A percentile compares a stretch with the other conserved stretches of the same genome.
These are phyloP conservation scores for Hypoxylon subgilvum DNA, from an alignment of 495 filamentous ascomycete genomes.

Conservation along the genomic window DNA sequence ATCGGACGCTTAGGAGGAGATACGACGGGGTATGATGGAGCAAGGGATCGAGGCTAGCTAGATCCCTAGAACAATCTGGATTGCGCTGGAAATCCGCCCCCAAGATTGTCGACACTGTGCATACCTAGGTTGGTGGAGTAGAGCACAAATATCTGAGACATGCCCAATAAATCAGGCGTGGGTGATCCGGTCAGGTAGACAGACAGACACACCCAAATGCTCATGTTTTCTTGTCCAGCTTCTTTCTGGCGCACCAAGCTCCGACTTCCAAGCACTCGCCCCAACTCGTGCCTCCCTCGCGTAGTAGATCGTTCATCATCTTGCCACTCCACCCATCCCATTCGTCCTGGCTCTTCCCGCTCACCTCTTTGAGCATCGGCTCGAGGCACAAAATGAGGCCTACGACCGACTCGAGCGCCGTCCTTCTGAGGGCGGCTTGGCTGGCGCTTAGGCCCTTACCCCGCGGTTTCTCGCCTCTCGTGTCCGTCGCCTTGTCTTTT, in stretches of 20 bases:
- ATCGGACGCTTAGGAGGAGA: slow-evolving; percentile 82
- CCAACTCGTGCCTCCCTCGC: slow-evolving; percentile 75
- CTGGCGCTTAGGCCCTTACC: slow-evolving; percentile 66
- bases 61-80: not conserved
- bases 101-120: slow-evolving; percentile 5
- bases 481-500: slow-evolving; percentile 33
- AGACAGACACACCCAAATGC: not conserved
- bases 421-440: slow-evolving; percentile 76
- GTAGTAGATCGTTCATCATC: slow-evolving; percentile 83
- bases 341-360: slow-evolving; percentile 85
- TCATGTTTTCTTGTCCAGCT: slow-evolving; percentile 37
- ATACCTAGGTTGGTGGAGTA: slow-evolving; percentile 16
- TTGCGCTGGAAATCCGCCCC: slow-evolving; percentile 10
- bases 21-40: slow-evolving; percentile 60
- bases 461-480: slow-evolving; percentile 25
- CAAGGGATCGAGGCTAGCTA: not conserved
- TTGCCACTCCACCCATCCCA: slow-evolving; percentile 90
- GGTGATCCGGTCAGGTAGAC: slow-evolving; percentile 6
- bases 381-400: slow-evolving; percentile 89
- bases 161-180: slow-evolving; percentile 14
- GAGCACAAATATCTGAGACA: slow-evolving; percentile 22
- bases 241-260: slow-evolving; percentile 90
- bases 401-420: slow-evolving; percentile 79
- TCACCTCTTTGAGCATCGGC: slow-evolving; percentile 78
- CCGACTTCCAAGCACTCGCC: slow-evolving; percentile 93